phyloP scores from a whole-genome alignment of 805 yeast genomes.

The Suhomyces kilbournensis region DNA sequence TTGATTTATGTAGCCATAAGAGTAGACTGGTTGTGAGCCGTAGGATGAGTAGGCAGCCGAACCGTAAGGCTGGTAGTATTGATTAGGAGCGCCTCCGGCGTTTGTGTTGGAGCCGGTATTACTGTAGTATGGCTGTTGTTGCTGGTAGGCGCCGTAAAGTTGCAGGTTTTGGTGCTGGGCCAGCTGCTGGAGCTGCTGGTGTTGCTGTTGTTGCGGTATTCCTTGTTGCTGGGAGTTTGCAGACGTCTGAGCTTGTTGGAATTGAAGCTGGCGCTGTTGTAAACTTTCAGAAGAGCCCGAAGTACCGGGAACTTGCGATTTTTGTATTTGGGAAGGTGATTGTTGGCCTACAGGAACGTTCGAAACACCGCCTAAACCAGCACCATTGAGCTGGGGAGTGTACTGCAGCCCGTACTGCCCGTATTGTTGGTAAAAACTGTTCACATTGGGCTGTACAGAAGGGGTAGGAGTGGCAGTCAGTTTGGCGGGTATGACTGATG shows the following conservation, averaged over 20 bases:
- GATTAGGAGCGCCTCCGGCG: constrained; percentile 11
- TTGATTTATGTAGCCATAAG: constrained; percentile 5
- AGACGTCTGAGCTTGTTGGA: constrained; percentile 1
- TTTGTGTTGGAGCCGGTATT: constrained; percentile 6
- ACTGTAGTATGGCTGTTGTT: constrained; percentile 5
- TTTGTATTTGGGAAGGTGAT: background rate
- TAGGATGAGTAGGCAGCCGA: constrained; percentile 13
- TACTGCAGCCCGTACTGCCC: constrained; percentile 7
- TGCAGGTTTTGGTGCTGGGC: constrained; percentile 5
- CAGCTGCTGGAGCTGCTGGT: constrained; percentile 2
- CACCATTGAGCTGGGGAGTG: constrained; percentile 6
- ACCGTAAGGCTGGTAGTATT: constrained; percentile 18
- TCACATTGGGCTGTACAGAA: constrained; percentile 3
- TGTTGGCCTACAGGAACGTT: constrained; percentile 1
- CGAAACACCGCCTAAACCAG: background rate
- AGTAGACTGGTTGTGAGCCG: constrained; percentile 15
- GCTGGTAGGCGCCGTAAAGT: background rate
- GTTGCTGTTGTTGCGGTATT: constrained; percentile 6
- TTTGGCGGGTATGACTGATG: constrained; percentile 1
- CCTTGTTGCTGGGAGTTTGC: constrained; percentile 4
- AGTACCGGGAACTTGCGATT: background rate
- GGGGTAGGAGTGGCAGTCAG: constrained; percentile 4
- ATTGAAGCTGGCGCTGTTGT: constrained; percentile 8
- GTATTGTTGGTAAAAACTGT: constrained; percentile 13
- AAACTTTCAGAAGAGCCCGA: background rate